Evolutionary conservation across 345 rosid species (phyloP), one percentile per base, ranked within the genome.

Genomic region (Boechera divaricarpa): DNA sequence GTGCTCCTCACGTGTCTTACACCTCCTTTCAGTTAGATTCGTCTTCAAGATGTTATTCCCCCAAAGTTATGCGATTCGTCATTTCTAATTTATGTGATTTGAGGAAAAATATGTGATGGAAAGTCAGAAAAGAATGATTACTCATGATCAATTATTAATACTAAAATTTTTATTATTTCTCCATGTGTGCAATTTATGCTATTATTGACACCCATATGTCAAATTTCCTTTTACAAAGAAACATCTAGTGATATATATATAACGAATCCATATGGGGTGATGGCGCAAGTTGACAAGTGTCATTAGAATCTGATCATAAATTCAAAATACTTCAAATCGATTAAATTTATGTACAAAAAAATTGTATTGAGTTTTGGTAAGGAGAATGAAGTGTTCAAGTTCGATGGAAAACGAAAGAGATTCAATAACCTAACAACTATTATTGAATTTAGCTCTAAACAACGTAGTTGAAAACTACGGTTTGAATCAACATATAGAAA

Each of bases 1-100:
- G 67, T 77, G 76, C 53, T 31, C 24, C 70, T 64, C 74, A 69
- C 76, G 74, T 67, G 79, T 63, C 69, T 70, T 78, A 77, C 75
- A 70, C 75, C 76, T 70, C 72, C 54, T 70, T 70, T 70, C 15
- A 12, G 66, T 36, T 70, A 77, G 66, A 71, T 77, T 71, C 81
- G 24, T 71, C 15, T 8, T 64, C 48, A 70, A 67, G 32, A 21
- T 47, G 6, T 77, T 63, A 54, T 70, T 61, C 61, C 42, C 54
- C 67, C 79, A 69, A 47, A 67, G 53, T 67, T 68, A 5, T 48
- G 68, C 49, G 60, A 10, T 29, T 67, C 18, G 21, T 32, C 21
- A 45, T 24, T 45, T 33, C 1, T 18, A 32, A 54, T 74, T 21
- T 35, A 35, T 47, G 72, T 44, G 15, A 21, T 13, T 57, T 64